Evolutionary conservation across 225 moss, liverwort and hornwort species (phyloP), one percentile per base, ranked within the genome.

Genomic region (Bryum argenteum): DNA sequence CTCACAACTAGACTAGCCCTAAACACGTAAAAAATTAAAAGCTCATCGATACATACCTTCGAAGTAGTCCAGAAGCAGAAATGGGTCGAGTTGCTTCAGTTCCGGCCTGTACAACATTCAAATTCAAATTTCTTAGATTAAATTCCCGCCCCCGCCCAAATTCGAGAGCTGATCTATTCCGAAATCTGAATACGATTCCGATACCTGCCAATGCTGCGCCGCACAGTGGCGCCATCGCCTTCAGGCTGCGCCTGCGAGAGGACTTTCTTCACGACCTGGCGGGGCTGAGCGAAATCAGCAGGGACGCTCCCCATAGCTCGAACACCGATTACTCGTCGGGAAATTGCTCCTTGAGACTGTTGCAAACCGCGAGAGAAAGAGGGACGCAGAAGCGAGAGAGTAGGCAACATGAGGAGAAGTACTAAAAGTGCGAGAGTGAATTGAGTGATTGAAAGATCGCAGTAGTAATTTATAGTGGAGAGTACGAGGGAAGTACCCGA

Each of bases 121-220:
- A 43, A 61, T 8, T 67, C 23, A 76, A 69, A 65, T 23, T 24
- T 10, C 3, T 70, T 11, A 50, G 16, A 47, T 7, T 24, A 61
- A 65, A 61, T 12, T 4, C 2, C 3, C 28, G 28, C 28, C 28
- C 33, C 5, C 33, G 33, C 33, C 33, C 33, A 33, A 33, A 33
- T 5, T 33, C 33, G n/a, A n/a, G n/a, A n/a, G n/a, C n/a, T n/a
- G n/a, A n/a, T n/a, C n/a, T n/a, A n/a, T n/a, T n/a, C n/a, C n/a
- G n/a, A n/a, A n/a, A n/a, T n/a, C n/a, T n/a, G n/a, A n/a, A 14
- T 14, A 14, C 47, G 16, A 47, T 14, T 3, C 15, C 47, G 11
- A 12, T 44, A 48, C 95, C 95, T 95, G 81, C 95, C 95, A 73
- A 95, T 95, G 75, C 95, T 95, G 1, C 95, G 90, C 17, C 91